Evolutionary conservation across 306 rosid genomes (phyloP).

Genomic region (Pterocarpus macrocarpus): DNA sequence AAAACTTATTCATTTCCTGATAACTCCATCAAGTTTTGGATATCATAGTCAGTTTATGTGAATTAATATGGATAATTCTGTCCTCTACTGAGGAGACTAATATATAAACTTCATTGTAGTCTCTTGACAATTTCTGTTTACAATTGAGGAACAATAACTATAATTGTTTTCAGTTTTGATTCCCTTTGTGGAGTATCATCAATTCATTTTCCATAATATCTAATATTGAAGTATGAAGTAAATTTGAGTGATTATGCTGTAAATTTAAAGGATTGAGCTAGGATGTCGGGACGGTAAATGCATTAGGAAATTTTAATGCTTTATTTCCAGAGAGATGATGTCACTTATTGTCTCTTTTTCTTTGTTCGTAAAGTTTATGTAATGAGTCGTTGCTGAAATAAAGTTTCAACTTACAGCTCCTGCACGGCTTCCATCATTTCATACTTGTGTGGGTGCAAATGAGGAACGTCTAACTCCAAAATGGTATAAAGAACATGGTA

Average conservation of each 20-base stretch:
- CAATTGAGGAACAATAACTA: neutral
- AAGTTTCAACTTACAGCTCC: slow-evolving; percentile 65
- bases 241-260: neutral
- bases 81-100: neutral
- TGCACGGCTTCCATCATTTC: slow-evolving; percentile 92
- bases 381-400: slow-evolving; percentile 42
- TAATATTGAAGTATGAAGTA: slow-evolving; percentile 9
- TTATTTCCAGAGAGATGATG: slow-evolving; percentile 28
- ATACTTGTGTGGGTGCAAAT: slow-evolving; percentile 95
- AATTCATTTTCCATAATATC: slow-evolving; percentile 18
- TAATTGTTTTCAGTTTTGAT: neutral
- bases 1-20: too few relatives aligned
- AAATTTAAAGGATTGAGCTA: slow-evolving; percentile 29
- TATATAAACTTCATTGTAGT: slow-evolving; percentile 12
- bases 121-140: neutral
- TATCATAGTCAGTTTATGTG: neutral
- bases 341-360: slow-evolving; percentile 7
- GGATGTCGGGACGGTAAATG: slow-evolving; percentile 15
- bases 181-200: slow-evolving; percentile 4
- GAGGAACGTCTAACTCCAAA: slow-evolving; percentile 94
- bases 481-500: slow-evolving; percentile 97
- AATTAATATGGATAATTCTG: neutral
- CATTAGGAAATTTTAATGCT: slow-evolving; percentile 18
- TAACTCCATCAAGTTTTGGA: slow-evolving; percentile 7
- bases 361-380: slow-evolving; percentile 13